phyloP scores from a whole-genome alignment of 106 monocot species.

The Posidonia australis region DNA sequence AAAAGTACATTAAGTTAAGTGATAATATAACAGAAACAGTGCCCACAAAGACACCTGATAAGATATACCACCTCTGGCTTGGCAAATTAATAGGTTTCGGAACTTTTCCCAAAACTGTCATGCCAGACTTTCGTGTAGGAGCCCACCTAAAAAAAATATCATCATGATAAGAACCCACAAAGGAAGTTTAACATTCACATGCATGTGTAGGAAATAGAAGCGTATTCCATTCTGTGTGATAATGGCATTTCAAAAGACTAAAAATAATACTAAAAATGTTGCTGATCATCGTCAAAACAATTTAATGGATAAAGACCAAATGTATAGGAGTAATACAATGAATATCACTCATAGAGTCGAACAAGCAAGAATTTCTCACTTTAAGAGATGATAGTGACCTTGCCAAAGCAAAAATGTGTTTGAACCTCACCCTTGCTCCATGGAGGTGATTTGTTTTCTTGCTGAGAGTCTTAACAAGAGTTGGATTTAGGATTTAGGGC shows the following conservation, averaged over 20 bases:
- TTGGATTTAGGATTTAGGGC: too few species aligned
- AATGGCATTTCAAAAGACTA: background rate
- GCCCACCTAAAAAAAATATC: slow-evolving; percentile 18
- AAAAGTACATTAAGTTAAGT: background rate
- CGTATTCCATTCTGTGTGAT: background rate
- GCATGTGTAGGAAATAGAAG: background rate
- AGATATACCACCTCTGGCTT: slow-evolving; percentile 30
- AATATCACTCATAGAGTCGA: too few species aligned
- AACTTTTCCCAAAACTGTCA: slow-evolving; percentile 49
- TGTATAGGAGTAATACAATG: too few species aligned
- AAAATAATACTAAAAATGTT: too few species aligned
- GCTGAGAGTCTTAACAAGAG: too few species aligned
- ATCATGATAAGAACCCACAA: background rate
- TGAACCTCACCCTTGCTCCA: too few species aligned
- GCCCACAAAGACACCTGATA: background rate
- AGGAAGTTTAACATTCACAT: background rate
- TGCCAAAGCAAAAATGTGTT: too few species aligned
- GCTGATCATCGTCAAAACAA: too few species aligned
- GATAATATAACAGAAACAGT: background rate
- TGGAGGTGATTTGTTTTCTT: too few species aligned
- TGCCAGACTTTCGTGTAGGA: slow-evolving; percentile 31
- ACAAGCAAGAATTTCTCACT: too few species aligned
- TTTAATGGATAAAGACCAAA: too few species aligned
- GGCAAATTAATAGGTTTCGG: slow-evolving; percentile 50
- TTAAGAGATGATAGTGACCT: too few species aligned